phyloP scores from a whole-genome alignment of 1,284 basidiomycete species.

The Sanghuangporus weigelae region DNA sequence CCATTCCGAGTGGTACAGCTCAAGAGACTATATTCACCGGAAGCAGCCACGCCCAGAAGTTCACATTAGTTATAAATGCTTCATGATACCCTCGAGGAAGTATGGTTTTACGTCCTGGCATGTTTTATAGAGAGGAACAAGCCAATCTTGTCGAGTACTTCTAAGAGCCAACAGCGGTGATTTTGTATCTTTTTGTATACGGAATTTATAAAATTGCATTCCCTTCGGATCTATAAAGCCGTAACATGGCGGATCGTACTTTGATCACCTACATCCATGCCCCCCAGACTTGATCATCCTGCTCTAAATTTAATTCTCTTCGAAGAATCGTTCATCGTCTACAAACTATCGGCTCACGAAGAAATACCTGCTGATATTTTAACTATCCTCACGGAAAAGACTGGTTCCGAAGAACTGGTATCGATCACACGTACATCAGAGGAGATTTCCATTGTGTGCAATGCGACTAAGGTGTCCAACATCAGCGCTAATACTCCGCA shows the following conservation, averaged over 20 bases:
- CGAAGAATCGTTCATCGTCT: constrained; percentile 51
- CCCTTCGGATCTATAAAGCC: constrained; percentile 10
- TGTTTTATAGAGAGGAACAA: no score
- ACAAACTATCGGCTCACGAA: constrained; percentile 35
- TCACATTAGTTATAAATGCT: constrained; percentile 39
- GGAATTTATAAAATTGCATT: background rate
- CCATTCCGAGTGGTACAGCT: constrained; percentile 46
- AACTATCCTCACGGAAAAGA: constrained; percentile 17
- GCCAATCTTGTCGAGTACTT: no score
- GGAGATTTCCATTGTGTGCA: constrained; percentile 56
- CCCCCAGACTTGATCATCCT: constrained; percentile 41
- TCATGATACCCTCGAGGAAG: background rate
- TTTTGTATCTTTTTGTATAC: background rate
- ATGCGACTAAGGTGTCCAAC: constrained; percentile 31
- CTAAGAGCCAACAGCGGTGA: background rate
- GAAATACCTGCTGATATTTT: constrained; percentile 27
- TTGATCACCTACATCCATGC: constrained; percentile 32
- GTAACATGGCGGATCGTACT: background rate
- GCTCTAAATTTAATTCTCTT: constrained; percentile 49
- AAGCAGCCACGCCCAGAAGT: constrained; percentile 36
- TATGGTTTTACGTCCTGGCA: no score
- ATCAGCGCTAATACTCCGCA: constrained; percentile 27
- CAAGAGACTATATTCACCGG: constrained; percentile 50
- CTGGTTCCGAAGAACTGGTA: constrained; percentile 35
- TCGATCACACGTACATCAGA: constrained; percentile 55